phyloP scores from a whole-genome alignment of 306 rosid species.

The Dalbergia cultrata region DNA sequence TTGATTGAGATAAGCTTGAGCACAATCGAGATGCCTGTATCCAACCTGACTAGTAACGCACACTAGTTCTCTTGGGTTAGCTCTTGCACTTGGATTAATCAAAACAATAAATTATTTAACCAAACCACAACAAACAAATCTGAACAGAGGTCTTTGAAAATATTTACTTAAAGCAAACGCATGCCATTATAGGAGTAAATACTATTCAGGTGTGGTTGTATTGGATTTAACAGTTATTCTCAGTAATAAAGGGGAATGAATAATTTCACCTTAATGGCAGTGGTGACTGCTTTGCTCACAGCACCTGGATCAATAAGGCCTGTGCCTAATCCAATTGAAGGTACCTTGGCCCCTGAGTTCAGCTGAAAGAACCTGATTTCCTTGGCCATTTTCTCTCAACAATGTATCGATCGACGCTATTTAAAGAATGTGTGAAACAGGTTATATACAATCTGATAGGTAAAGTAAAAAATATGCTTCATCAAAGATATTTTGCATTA shows the following conservation, averaged over 20 bases:
- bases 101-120: not conserved
- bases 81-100: not conserved
- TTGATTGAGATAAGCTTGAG: conserved; percentile 29
- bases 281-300: conserved; percentile 57
- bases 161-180: too few relatives aligned
- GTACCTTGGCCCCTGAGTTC: conserved; percentile 43
- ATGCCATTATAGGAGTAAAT: not conserved
- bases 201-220: too few relatives aligned
- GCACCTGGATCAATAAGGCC: conserved; percentile 48
- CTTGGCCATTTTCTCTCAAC: not conserved
- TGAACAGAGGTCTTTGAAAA: too few relatives aligned
- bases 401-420: too few relatives aligned
- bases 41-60: conserved; percentile 24
- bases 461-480: too few relatives aligned
- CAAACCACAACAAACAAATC: not conserved
- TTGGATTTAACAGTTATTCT: too few relatives aligned
- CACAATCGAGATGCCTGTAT: conserved; percentile 40
- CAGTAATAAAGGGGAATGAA: too few relatives aligned
- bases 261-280: conserved; percentile 59
- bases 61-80: not conserved
- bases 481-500: too few relatives aligned
- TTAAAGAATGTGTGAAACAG: too few relatives aligned
- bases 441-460: too few relatives aligned
- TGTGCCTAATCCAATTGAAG: conserved; percentile 47
- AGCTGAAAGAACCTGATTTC: conserved; percentile 29